Evolutionary conservation across 2,329 filamentous ascomycete species (phyloP).

Genomic region (Aspergillus hortae): DNA sequence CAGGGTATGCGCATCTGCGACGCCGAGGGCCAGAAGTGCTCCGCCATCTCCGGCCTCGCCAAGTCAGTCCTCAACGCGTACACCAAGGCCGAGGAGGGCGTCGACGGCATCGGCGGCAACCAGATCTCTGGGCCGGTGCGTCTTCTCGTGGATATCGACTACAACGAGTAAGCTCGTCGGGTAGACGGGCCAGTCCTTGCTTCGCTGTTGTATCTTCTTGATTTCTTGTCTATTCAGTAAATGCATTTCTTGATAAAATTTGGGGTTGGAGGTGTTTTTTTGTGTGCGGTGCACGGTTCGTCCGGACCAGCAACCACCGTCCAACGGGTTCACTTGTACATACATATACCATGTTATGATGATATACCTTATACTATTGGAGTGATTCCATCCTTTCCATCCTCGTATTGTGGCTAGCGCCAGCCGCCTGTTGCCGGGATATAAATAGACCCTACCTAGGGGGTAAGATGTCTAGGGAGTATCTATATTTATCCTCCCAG

Average conservation of each 20-base stretch:
- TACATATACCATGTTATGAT: conserved; percentile 8
- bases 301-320: conserved; percentile 2
- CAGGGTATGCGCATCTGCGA: conserved; percentile 38
- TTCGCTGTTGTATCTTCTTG: conserved; percentile 6
- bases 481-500: too few species aligned
- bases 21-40: conserved; percentile 26
- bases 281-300: background rate
- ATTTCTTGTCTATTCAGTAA: conserved; percentile 7
- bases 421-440: too few species aligned
- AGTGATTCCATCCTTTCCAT: too few species aligned
- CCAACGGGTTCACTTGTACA: conserved; percentile 7
- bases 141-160: conserved; percentile 31
- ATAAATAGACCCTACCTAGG: too few species aligned
- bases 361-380: background rate
- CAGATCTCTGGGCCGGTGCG: conserved; percentile 26
- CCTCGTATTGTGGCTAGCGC: too few species aligned
- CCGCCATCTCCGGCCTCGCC: conserved; percentile 24
- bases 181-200: conserved; percentile 1
- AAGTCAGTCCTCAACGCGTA: conserved; percentile 30
- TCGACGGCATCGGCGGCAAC: conserved; percentile 29
- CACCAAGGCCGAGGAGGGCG: conserved; percentile 22
- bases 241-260: conserved; percentile 6
- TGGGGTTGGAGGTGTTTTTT: conserved; percentile 11
- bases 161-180: conserved; percentile 11
- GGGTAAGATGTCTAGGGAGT: too few species aligned